Evolutionary conservation across 2,329 filamentous ascomycete genomes (phyloP), one percentile per base, ranked within the genome.

Genomic region (Claviceps africana): DNA sequence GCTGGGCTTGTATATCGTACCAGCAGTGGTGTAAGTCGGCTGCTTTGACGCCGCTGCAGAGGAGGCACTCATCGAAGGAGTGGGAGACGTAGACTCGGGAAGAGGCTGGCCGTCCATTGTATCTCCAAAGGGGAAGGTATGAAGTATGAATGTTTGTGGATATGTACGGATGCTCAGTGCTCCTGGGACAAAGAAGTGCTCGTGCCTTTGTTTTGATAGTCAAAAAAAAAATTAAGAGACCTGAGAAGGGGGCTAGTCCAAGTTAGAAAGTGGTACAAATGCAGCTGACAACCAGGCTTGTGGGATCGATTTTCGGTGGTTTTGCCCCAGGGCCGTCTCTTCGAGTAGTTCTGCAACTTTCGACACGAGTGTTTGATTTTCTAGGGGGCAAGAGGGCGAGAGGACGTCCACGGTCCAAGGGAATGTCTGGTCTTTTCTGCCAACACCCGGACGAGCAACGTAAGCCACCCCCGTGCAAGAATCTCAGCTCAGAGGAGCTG

Each of bases 11-110:
- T 76, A 78, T 47, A 77, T 67, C 4, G 76, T 78, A n/a, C 76
- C 76, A 22, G 76, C 76, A 8, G 76, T 79, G 17, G 75, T 79
- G 59, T 78, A 79, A 45, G 70, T 72, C 28, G 67, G 66, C 55
- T 70, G 69, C 51, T 60, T 65, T 53, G 54, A 57, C 37, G 58
- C 54, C 39, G 58, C 58, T 30, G 53, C 53, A 48, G 59, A 56
- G 19, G 54, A 43, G 31, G 52, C 39, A 44, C 58, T 60, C 45
- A 56, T 57, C 33, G 60, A 59, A 44, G 56, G 51, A 50, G 59
- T 53, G 52, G 55, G 60, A 51, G 52, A 54, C 53, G 57, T 57
- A 48, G 64, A 60, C 54, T 61, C 44, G 9, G 48, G 25, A 19
- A 47, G 61, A 49, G 58, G 49, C 44, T 57, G 57, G 40, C 46